Evolutionary conservation across 805 yeast genomes (phyloP).

Genomic region (Jamesozyma gamospora): DNA sequence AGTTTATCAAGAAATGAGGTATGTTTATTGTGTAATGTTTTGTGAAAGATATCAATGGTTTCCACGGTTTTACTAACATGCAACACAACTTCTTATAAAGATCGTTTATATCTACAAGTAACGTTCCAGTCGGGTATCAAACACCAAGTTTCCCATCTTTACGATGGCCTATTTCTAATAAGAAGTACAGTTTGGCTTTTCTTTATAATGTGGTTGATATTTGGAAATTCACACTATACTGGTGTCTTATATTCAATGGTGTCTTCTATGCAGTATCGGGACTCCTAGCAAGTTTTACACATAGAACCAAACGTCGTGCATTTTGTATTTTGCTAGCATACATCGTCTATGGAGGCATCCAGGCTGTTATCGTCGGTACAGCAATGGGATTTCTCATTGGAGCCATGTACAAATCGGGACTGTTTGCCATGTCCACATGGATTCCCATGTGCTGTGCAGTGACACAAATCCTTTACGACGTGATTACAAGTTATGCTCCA

Average conservation of each 20-base stretch:
- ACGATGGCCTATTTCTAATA: constrained; percentile 50
- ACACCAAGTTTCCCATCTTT: constrained; percentile 77
- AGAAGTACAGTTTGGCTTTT: constrained; percentile 35
- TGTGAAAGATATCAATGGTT: too few relatives aligned
- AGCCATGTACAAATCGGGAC: constrained; percentile 69
- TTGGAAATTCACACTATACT: constrained; percentile 72
- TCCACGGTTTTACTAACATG: too few relatives aligned
- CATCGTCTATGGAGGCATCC: constrained; percentile 44
- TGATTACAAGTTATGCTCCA: constrained; percentile 37
- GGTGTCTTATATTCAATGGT: constrained; percentile 66
- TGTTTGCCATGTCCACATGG: constrained; percentile 90
- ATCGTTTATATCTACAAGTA: constrained; percentile 36
- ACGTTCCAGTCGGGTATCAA: constrained; percentile 71
- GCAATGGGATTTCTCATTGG: constrained; percentile 65
- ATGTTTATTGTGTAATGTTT: too few relatives aligned
- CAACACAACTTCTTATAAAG: constrained; percentile 6
- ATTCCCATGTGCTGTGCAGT: constrained; percentile 78
- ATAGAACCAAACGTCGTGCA: constrained; percentile 33
- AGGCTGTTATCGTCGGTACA: constrained; percentile 65
- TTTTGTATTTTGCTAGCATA: constrained; percentile 39
- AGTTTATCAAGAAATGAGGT: too few relatives aligned
- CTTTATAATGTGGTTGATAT: constrained; percentile 64
- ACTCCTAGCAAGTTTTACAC: constrained; percentile 43
- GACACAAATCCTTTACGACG: constrained; percentile 54
- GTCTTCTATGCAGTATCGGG: constrained; percentile 61